phyloP scores from a whole-genome alignment of 331 rosid genomes.

The Telfairia occidentalis region DNA sequence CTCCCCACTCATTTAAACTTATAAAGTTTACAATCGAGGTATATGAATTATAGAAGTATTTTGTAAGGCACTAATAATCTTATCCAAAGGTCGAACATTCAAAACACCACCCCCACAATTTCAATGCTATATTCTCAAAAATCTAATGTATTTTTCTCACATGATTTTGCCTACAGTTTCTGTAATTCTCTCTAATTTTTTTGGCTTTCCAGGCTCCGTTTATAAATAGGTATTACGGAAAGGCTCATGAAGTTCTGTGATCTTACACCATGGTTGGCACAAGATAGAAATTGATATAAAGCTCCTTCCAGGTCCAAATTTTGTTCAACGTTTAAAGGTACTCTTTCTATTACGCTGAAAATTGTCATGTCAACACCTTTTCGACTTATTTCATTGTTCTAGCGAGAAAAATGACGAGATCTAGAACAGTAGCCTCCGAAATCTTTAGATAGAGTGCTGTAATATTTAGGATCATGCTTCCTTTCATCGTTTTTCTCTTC shows the following conservation, averaged over 20 bases:
- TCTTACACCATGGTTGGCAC: neutral
- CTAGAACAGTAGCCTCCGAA: neutral
- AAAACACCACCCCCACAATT: neutral
- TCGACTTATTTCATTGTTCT: neutral
- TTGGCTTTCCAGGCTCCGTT: conserved; percentile 43
- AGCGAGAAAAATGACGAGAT: neutral
- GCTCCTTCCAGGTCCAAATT: neutral
- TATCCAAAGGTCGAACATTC: neutral
- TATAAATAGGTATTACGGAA: conserved; percentile 80
- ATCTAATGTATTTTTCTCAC: neutral
- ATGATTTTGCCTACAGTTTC: neutral
- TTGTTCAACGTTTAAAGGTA: neutral
- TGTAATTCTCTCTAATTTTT: neutral
- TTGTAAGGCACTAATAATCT: neutral
- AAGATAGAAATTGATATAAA: neutral
- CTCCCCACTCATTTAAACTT: neutral
- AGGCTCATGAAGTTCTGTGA: conserved; percentile 80
- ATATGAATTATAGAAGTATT: no score
- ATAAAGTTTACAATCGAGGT: neutral
- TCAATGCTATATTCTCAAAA: neutral
- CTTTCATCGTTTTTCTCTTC: neutral
- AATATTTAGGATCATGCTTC: neutral
- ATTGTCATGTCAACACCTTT: neutral
- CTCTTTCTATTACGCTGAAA: neutral
- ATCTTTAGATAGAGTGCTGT: neutral